Evolutionary conservation across 768 basidiomycete species (phyloP).

Genomic region (Leucocoprinus leucothites): DNA sequence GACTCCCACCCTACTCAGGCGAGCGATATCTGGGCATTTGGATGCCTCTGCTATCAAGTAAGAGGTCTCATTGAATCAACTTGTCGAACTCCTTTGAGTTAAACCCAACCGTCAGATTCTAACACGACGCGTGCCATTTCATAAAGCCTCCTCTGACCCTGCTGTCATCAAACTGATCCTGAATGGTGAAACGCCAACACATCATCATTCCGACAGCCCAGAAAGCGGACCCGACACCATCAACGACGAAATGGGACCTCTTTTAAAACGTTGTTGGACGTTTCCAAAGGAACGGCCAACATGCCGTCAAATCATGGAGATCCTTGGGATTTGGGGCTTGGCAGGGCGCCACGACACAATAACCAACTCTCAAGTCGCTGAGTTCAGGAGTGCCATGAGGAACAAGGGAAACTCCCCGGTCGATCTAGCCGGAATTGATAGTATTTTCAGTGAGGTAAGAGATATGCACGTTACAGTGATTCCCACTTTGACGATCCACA

Average conservation of each 20-base stretch:
- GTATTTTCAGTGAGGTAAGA: no score
- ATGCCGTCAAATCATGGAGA: conserved; percentile 1
- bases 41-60: conserved; percentile 22
- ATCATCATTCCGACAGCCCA: conserved; percentile 13
- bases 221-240: conserved; percentile 14
- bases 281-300: conserved; percentile 18
- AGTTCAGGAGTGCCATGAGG: no score
- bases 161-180: conserved; percentile 21
- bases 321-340: no score
- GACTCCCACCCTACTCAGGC: conserved; percentile 8
- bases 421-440: background rate
- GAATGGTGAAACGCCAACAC: conserved; percentile 16
- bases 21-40: conserved; percentile 19
- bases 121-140: no score
- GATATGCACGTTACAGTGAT: no score
- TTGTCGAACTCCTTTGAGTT: background rate
- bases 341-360: no score
- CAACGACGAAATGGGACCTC: conserved; percentile 16
- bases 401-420: no score
- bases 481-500: no score
- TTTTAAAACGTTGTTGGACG: conserved; percentile 24
- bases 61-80: background rate
- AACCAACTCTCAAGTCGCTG: no score
- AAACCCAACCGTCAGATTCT: no score
- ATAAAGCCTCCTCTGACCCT: no score